Evolutionary conservation across 2,329 filamentous ascomycete genomes (phyloP).

Genomic region (Aspergillus tamarii): DNA sequence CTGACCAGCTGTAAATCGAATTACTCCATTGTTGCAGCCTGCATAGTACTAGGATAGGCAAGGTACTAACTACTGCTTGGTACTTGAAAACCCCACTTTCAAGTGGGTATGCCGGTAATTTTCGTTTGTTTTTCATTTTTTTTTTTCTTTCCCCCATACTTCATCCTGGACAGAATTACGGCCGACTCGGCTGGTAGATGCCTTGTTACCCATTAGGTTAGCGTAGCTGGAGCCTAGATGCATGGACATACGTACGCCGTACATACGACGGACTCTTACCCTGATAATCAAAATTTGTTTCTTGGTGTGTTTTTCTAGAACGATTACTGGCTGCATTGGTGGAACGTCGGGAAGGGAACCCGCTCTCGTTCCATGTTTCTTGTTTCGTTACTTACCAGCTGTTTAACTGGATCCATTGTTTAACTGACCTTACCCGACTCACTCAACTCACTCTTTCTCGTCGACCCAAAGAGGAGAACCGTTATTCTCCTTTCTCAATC

Average conservation of each 20-base stretch:
- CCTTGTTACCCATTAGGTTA: not conserved
- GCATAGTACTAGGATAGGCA: conserved; percentile 1
- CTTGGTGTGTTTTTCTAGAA: conserved; percentile 19
- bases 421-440: conserved; percentile 15
- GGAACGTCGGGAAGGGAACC: conserved; percentile 18
- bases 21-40: conserved; percentile 1
- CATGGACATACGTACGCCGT: conserved; percentile 6
- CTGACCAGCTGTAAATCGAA: not conserved
- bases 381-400: conserved; percentile 4
- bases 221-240: conserved; percentile 5
- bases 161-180: not conserved
- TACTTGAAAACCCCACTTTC: conserved; percentile 3
- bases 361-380: conserved; percentile 13
- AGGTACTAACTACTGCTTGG: not conserved
- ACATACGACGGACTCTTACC: conserved; percentile 9
- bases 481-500: conserved; percentile 9
- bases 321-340: conserved; percentile 17
- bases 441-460: conserved; percentile 17
- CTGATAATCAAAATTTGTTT: conserved; percentile 16
- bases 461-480: conserved; percentile 10
- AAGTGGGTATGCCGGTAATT: conserved; percentile 20
- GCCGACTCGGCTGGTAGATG: not conserved
- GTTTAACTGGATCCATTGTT: conserved; percentile 4
- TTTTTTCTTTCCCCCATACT: conserved; percentile 9
- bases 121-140: conserved; percentile 3